phyloP scores from a whole-genome alignment of 106 monocot genomes.

The Apostasia ramifera region DNA sequence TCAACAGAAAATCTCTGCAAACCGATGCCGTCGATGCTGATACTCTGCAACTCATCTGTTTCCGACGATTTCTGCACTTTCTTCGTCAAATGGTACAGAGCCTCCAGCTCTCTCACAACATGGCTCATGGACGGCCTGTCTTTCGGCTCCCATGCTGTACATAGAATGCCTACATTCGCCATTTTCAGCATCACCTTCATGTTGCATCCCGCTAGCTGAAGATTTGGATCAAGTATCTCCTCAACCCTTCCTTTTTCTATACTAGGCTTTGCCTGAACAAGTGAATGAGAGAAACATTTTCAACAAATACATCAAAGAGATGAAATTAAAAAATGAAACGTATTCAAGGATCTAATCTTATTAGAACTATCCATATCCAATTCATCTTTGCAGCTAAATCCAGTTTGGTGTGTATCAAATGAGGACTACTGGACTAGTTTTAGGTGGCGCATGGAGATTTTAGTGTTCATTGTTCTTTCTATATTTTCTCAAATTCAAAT shows the following conservation, averaged over 20 bases:
- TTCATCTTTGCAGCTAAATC: no score
- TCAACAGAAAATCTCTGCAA: conserved; percentile 23
- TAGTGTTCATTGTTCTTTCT: no score
- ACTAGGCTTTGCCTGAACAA: conserved; percentile 25
- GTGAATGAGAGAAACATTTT: background rate
- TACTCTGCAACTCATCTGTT: conserved; percentile 8
- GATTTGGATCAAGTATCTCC: conserved; percentile 23
- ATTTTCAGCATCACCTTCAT: conserved; percentile 33
- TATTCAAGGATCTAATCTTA: background rate
- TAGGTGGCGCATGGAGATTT: no score
- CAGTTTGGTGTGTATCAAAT: no score
- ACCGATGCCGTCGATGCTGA: conserved; percentile 20
- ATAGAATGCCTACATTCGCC: conserved; percentile 24
- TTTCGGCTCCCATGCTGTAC: conserved; percentile 15
- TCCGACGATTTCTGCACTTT: background rate
- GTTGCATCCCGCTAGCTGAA: conserved; percentile 20
- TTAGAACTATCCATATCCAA: no score
- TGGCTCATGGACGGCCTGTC: conserved; percentile 23
- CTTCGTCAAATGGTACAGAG: background rate
- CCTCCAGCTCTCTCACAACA: conserved; percentile 18
- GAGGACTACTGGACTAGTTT: no score
- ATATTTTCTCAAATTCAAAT: no score
- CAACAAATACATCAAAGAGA: no score
- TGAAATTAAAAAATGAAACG: no score
- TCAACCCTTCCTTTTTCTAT: conserved; percentile 23